A percentile compares a stretch with the other conserved stretches of the same genome.
Evolutionary conservation across 2,329 filamentous ascomycete genomes (phyloP).

Genomic region (Hymenoscyphus scutula): DNA sequence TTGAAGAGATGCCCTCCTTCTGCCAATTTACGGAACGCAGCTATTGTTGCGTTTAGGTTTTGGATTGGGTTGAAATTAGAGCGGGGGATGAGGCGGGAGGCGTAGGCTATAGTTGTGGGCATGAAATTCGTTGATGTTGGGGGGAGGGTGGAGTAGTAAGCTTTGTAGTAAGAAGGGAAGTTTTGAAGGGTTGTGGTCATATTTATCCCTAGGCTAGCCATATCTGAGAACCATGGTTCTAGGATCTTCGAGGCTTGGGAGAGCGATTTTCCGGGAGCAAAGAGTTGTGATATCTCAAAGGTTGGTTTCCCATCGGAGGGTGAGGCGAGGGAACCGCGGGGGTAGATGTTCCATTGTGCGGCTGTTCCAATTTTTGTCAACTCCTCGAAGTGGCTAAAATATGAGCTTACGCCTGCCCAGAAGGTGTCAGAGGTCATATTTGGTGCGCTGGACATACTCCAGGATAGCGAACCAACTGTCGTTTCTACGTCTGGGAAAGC

Average conservation of each 20-base stretch:
- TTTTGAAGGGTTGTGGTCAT: not conserved
- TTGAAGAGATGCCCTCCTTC: conserved; percentile 37
- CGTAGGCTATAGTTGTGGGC: conserved; percentile 16
- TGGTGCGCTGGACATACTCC: conserved; percentile 38
- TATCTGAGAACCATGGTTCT: not conserved
- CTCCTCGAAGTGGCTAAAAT: conserved; percentile 36
- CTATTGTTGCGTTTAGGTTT: conserved; percentile 27
- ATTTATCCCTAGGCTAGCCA: not conserved
- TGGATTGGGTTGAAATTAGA: conserved; percentile 37
- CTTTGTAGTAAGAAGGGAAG: not conserved
- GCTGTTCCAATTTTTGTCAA: conserved; percentile 38
- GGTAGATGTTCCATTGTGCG: conserved; percentile 31
- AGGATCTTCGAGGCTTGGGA: not conserved
- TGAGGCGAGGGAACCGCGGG: conserved; percentile 4
- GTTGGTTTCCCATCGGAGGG: not conserved
- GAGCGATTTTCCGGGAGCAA: not conserved
- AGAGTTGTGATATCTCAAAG: not conserved
- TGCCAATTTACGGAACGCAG: conserved; percentile 34
- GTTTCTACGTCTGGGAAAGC: conserved; percentile 44
- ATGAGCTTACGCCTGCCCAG: conserved; percentile 50
- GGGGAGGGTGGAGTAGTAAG: not conserved
- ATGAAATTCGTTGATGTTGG: not conserved
- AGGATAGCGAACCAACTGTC: conserved; percentile 35
- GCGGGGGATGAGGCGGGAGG: conserved; percentile 43
- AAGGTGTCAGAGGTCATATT: conserved; percentile 36